These are phyloP conservation scores for Gossypium davidsonii DNA, from an alignment of 441 rosid genomes.

Conservation along the genomic window DNA sequence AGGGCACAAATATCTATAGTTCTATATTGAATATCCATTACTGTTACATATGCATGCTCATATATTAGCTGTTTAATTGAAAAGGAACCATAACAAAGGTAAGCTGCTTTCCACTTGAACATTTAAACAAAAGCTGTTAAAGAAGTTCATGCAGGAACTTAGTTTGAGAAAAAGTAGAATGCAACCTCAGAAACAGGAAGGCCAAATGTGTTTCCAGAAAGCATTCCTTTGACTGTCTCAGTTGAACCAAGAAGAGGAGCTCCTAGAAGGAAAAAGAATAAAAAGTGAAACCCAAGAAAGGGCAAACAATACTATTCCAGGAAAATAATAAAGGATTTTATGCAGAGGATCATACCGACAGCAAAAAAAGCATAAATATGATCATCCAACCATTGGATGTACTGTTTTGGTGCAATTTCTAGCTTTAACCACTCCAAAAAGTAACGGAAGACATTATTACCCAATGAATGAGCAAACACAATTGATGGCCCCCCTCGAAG, in stretches of 20 bases:
- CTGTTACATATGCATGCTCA: not conserved
- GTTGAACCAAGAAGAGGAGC: slow-evolving; percentile 96
- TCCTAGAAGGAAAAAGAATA: slow-evolving; percentile 40
- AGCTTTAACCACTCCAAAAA: slow-evolving; percentile 97
- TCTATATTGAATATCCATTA: slow-evolving; percentile 2
- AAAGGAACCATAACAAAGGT: slow-evolving; percentile 6
- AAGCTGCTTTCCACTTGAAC: slow-evolving; percentile 7
- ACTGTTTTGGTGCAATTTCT: slow-evolving; percentile 94
- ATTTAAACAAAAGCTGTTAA: slow-evolving; percentile 12
- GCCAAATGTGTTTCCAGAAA: slow-evolving; percentile 83
- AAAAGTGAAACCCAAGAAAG: slow-evolving; percentile 17
- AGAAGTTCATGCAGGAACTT: not conserved
- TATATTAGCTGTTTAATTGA: slow-evolving; percentile 11
- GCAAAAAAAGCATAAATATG: slow-evolving; percentile 94
- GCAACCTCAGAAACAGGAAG: slow-evolving; percentile 94
- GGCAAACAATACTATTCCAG: slow-evolving; percentile 11
- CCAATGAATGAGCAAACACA: slow-evolving; percentile 97
- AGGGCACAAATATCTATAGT: not conserved
- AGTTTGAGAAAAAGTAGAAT: slow-evolving; percentile 20
- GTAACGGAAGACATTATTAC: slow-evolving; percentile 91
- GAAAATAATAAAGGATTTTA: slow-evolving; percentile 10
- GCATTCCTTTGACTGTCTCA: slow-evolving; percentile 68
- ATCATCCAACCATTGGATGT: slow-evolving; percentile 80
- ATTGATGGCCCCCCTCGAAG: slow-evolving; percentile 91
- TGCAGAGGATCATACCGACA: slow-evolving; percentile 55